Conservation (phyloP, 2,329 filamentous ascomycete species). For the Cadophora sp. region DNA sequence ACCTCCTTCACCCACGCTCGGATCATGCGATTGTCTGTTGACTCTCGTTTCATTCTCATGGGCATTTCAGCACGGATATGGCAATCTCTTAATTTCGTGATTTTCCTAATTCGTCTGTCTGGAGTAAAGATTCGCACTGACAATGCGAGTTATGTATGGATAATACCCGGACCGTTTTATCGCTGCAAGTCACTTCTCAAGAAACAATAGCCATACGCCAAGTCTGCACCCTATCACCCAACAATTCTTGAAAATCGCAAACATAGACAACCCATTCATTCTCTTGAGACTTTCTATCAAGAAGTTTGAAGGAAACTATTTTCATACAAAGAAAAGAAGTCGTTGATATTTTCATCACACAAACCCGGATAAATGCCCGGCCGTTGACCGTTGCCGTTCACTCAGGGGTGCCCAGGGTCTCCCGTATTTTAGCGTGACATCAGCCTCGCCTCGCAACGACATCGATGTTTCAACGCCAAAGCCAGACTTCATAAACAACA, state of each 20-base stretch:
- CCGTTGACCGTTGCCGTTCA: not conserved
- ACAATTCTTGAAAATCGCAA: not conserved
- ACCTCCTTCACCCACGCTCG: too few species aligned
- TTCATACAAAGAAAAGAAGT: not conserved
- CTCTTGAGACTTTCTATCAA: not conserved
- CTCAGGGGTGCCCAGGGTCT: not conserved
- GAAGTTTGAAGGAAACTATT: not conserved
- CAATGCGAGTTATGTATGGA: too few species aligned
- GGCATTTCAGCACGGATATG: not conserved
- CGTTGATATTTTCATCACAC: not conserved
- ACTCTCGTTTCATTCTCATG: not conserved
- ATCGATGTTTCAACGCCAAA: not conserved
- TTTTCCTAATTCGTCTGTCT: not conserved
- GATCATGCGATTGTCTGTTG: not conserved
- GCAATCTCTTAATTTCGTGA: too few species aligned
- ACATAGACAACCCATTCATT: not conserved
- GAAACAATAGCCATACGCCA: constrained; percentile 14
- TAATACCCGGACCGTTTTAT: not conserved
- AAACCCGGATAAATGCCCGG: not conserved
- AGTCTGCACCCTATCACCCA: too few species aligned
- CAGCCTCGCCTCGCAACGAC: constrained; percentile 13
- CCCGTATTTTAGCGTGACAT: constrained; percentile 3
- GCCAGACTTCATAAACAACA: constrained; percentile 13
- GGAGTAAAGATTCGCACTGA: not conserved
- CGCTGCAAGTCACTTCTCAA: not conserved